Percentiles rank a stretch among this genome's conserved stretches.
Conservation (phyloP, 805 yeast species). For the Teunomyces tritomae region DNA sequence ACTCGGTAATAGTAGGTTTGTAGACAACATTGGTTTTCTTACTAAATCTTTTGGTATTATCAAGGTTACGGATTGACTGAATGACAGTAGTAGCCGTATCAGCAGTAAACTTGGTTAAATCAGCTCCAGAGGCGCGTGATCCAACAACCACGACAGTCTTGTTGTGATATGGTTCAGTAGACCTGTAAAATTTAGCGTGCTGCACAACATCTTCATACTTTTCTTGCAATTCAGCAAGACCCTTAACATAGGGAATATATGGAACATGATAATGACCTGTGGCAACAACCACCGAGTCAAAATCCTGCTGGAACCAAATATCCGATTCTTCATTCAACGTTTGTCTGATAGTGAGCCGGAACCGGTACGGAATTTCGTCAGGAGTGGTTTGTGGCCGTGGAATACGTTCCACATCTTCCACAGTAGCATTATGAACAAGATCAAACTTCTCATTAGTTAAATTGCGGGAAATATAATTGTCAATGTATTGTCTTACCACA, state of each 20-base stretch:
- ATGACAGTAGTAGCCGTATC: constrained; percentile 20
- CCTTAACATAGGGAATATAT: constrained; percentile 42
- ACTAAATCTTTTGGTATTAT: constrained; percentile 5
- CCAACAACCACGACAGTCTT: constrained; percentile 33
- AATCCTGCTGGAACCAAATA: constrained; percentile 36
- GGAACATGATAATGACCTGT: constrained; percentile 51
- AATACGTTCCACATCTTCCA: constrained; percentile 35
- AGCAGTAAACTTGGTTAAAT: constrained; percentile 26
- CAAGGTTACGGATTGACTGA: constrained; percentile 27
- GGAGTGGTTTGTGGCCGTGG: constrained; percentile 1
- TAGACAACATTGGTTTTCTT: constrained; percentile 14
- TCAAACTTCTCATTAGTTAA: constrained; percentile 15
- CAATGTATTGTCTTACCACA: constrained; percentile 27
- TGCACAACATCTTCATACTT: constrained; percentile 29
- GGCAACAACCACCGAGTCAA: constrained; percentile 44
- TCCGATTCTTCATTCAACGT: constrained; percentile 21
- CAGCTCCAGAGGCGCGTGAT: constrained; percentile 28
- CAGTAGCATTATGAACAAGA: constrained; percentile 30
- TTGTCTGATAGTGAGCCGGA: constrained; percentile 30
- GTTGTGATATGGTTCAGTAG: constrained; percentile 27
- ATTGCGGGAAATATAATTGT: constrained; percentile 23
- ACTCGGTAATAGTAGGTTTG: constrained; percentile 25
- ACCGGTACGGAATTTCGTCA: constrained; percentile 14
- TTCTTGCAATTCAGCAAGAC: constrained; percentile 33
- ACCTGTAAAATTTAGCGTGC: constrained; percentile 46